A percentile compares a stretch with the other conserved stretches of the same genome.
Evolutionary conservation across 805 yeast genomes (phyloP).

Genomic region (Ogataea trehaloabstinens): DNA sequence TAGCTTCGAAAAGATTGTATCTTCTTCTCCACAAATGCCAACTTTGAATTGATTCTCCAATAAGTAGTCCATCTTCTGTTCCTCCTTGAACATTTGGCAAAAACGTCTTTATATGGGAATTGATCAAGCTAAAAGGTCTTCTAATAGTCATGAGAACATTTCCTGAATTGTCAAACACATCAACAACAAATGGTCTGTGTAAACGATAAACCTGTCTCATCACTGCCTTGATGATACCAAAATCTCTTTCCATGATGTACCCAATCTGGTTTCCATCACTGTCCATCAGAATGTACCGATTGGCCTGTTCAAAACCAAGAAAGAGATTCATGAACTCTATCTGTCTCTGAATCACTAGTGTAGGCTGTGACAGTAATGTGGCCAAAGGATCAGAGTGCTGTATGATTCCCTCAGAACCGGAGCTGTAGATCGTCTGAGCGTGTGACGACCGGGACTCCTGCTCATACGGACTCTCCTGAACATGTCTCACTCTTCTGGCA

Average conservation of each 20-base stretch:
- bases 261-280: slow-evolving; percentile 75
- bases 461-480: background rate
- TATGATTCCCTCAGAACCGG: slow-evolving; percentile 44
- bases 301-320: slow-evolving; percentile 90
- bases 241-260: slow-evolving; percentile 76
- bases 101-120: slow-evolving; percentile 77
- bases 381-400: slow-evolving; percentile 58
- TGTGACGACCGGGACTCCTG: slow-evolving; percentile 21
- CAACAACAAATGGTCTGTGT: slow-evolving; percentile 83
- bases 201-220: slow-evolving; percentile 79
- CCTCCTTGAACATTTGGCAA: slow-evolving; percentile 49
- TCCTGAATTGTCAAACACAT: slow-evolving; percentile 63
- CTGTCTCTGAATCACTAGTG: slow-evolving; percentile 82
- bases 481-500: slow-evolving; percentile 3
- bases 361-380: slow-evolving; percentile 70
- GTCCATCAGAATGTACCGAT: slow-evolving; percentile 71
- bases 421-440: slow-evolving; percentile 24
- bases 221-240: slow-evolving; percentile 64
- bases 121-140: slow-evolving; percentile 84
- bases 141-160: slow-evolving; percentile 61
- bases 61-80: slow-evolving; percentile 41
- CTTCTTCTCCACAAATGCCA: slow-evolving; percentile 95
- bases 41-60: slow-evolving; percentile 88
- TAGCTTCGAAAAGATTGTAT: slow-evolving; percentile 69
- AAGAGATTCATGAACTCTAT: slow-evolving; percentile 85